phyloP scores from a whole-genome alignment of 116 monocot species.

The Phalaenopsis hybrid region DNA sequence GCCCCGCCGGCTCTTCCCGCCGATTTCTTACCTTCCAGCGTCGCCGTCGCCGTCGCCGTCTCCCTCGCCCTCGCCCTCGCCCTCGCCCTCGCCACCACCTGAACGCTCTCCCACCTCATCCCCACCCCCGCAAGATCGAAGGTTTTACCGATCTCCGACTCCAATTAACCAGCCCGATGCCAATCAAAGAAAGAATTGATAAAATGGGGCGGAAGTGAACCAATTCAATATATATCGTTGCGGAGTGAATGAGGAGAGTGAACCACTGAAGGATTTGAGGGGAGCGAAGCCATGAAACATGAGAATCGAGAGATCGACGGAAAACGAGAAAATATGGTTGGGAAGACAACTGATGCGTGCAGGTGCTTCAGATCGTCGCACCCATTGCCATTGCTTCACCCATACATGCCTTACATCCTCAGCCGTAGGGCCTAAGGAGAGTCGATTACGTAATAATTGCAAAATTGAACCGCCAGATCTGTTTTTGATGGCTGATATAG shows the following conservation, averaged over 20 bases:
- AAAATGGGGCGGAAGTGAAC: background rate
- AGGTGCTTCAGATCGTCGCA: too few relatives aligned
- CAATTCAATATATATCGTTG: background rate
- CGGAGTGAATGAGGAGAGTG: background rate
- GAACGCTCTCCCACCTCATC: slow-evolving; percentile 74
- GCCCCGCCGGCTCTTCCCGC: slow-evolving; percentile 34
- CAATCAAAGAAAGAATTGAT: background rate
- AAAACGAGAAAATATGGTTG: too few relatives aligned
- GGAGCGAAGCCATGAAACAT: background rate
- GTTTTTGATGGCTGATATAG: too few relatives aligned
- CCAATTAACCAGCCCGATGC: background rate
- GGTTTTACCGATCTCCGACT: background rate
- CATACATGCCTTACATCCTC: background rate
- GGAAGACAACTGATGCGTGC: too few relatives aligned
- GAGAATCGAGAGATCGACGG: background rate
- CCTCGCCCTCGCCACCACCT: slow-evolving; percentile 28
- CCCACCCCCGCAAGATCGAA: background rate
- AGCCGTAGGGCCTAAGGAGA: background rate
- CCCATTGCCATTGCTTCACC: too few relatives aligned
- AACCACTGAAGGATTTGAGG: background rate
- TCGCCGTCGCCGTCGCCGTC: slow-evolving; percentile 31
- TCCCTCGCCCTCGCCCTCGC: slow-evolving; percentile 13
- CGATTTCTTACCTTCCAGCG: slow-evolving; percentile 31
- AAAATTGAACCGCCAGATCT: background rate
- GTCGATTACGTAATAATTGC: background rate